Conservation (phyloP, 2,329 filamentous ascomycete genomes). For the Beauveria medogensis region DNA sequence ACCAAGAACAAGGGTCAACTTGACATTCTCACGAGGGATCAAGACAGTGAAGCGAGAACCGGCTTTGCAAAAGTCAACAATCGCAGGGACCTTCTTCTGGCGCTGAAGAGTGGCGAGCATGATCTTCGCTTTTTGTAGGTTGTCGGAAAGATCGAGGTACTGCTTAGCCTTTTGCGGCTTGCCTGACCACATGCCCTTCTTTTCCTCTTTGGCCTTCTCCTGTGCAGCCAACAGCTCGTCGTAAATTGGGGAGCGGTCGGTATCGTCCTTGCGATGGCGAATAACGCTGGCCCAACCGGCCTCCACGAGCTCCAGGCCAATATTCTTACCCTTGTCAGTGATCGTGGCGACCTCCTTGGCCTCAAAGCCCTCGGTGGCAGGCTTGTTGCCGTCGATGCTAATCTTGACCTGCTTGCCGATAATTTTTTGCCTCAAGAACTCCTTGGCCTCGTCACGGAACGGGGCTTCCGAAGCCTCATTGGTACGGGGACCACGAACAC, state of each 20-base stretch:
- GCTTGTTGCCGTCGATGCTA: constrained; percentile 81
- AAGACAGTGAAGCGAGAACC: constrained; percentile 89
- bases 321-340: constrained; percentile 74
- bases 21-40: constrained; percentile 85
- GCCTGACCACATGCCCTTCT: constrained; percentile 90
- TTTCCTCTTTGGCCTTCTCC: constrained; percentile 73
- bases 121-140: constrained; percentile 88
- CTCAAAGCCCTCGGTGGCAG: constrained; percentile 83
- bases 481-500: constrained; percentile 84
- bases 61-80: constrained; percentile 98
- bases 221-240: constrained; percentile 79
- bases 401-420: constrained; percentile 95
- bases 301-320: constrained; percentile 79
- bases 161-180: constrained; percentile 78
- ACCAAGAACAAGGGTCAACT: constrained; percentile 88
- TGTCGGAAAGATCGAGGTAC: constrained; percentile 87
- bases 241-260: constrained; percentile 88
- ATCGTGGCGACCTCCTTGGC: constrained; percentile 92
- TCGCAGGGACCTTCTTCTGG: constrained; percentile 83
- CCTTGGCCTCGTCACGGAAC: constrained; percentile 89
- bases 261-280: constrained; percentile 88
- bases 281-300: constrained; percentile 91
- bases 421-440: constrained; percentile 84
- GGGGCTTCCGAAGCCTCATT: constrained; percentile 80
- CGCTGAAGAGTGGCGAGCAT: constrained; percentile 80